phyloP scores from a whole-genome alignment of 805 yeast species.

The Suhomyces faveliae region DNA sequence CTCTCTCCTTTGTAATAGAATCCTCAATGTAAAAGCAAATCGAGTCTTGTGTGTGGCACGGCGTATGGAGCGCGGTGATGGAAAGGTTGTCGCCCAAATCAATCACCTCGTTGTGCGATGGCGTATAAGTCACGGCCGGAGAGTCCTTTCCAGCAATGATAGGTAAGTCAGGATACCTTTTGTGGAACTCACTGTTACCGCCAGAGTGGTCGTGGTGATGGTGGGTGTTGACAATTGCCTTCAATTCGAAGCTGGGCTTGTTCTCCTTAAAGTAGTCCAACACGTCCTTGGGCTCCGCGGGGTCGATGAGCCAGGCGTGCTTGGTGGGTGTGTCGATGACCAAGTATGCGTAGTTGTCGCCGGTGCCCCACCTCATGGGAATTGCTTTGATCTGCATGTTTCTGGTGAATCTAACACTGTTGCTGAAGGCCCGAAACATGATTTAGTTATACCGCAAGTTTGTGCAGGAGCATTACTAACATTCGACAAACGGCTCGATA shows the following conservation, averaged over 20 bases:
- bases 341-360: slow-evolving; percentile 87
- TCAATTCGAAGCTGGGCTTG: slow-evolving; percentile 47
- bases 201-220: slow-evolving; percentile 96
- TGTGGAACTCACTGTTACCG: slow-evolving; percentile 60
- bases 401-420: background rate
- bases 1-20: slow-evolving; percentile 56
- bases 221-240: slow-evolving; percentile 89
- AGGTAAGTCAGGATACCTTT: slow-evolving; percentile 47
- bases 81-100: slow-evolving; percentile 62
- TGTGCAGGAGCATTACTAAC: background rate
- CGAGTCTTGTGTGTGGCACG: slow-evolving; percentile 97
- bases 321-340: slow-evolving; percentile 64
- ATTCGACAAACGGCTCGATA: no score
- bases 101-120: slow-evolving; percentile 59
- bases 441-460: background rate
- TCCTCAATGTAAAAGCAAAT: slow-evolving; percentile 83
- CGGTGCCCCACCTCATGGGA: slow-evolving; percentile 93
- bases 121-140: slow-evolving; percentile 69
- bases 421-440: background rate
- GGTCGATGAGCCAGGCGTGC: slow-evolving; percentile 84
- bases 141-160: slow-evolving; percentile 84
- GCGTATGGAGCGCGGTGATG: slow-evolving; percentile 85
- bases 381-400: slow-evolving; percentile 79
- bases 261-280: slow-evolving; percentile 43
- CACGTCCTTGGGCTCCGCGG: slow-evolving; percentile 79